phyloP scores from a whole-genome alignment of 169 alveolate species.

The Babesia microti region DNA sequence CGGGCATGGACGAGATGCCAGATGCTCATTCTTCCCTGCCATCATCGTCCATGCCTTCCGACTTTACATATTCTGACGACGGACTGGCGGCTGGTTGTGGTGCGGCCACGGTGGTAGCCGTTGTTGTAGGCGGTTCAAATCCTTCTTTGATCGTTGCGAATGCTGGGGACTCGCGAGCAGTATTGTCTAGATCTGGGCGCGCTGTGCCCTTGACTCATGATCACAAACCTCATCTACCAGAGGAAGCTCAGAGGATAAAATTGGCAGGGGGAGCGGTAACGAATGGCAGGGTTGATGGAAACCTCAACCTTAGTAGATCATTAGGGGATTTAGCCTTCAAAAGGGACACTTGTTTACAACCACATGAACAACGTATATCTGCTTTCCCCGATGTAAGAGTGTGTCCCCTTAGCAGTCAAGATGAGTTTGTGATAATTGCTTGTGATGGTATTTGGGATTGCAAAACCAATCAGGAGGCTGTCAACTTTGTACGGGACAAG shows the following conservation, averaged over 20 bases:
- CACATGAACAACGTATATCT: slow-evolving; percentile 83
- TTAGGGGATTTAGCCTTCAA: slow-evolving; percentile 93
- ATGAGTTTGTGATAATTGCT: slow-evolving; percentile 92
- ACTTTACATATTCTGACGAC: slow-evolving; percentile 29
- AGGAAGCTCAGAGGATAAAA: slow-evolving; percentile 82
- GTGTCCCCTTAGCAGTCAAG: slow-evolving; percentile 65
- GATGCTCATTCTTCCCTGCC: no score
- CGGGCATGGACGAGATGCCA: slow-evolving; percentile 5
- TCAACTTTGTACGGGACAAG: slow-evolving; percentile 65
- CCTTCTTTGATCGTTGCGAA: slow-evolving; percentile 84
- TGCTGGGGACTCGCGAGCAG: slow-evolving; percentile 99
- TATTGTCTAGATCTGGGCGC: slow-evolving; percentile 79
- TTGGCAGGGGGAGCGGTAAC: slow-evolving; percentile 91
- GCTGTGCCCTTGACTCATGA: slow-evolving; percentile 89
- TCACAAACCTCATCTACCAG: slow-evolving; percentile 94
- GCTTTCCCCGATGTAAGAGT: slow-evolving; percentile 87
- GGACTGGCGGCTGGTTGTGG: slow-evolving; percentile 70
- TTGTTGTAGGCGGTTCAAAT: slow-evolving; percentile 54
- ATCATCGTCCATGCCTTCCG: no score
- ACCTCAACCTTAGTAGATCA: slow-evolving; percentile 89
- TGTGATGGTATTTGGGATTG: slow-evolving; percentile 99
- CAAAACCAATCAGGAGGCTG: slow-evolving; percentile 81
- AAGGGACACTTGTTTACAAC: slow-evolving; percentile 67
- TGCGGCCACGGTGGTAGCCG: slow-evolving; percentile 76
- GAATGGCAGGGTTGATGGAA: slow-evolving; percentile 90